Evolutionary conservation across 78 protist species (phyloP), one percentile per base, ranked within the genome.

Genomic region (Guillardia theta): DNA sequence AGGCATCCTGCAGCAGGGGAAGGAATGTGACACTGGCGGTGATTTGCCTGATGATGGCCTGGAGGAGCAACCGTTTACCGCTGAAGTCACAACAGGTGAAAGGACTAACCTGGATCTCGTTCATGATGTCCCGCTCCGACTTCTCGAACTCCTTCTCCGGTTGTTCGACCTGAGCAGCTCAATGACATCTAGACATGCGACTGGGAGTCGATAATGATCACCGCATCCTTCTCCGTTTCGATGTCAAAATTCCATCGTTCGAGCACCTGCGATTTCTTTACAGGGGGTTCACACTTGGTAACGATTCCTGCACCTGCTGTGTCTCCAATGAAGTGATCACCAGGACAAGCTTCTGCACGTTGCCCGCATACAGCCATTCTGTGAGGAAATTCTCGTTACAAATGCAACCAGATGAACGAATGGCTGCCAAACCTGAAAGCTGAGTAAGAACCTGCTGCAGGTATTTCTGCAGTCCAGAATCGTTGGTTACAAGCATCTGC

Each of bases 181-280:
- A n/a, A n/a, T n/a, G 45, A 19, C 58, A 87, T 6, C 37, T 37
- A 21, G 33, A 80, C 22, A 19, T 48, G 19, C 37, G 94, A 37
- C 8, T 4, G 46, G n/a, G n/a, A n/a, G n/a, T n/a, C n/a, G n/a
- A n/a, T n/a, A n/a, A n/a, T n/a, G n/a, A n/a, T 58, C 6, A 58
- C 70, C 27, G 39, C 70, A 24, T 76, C 36, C 87, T 76, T 76
- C 88, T 98, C 99, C 0, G 97, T 87, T 24, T 97, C 97, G 21
- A 99, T 95, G 94, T 99, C 97, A 41, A 99, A 99, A 48, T 78
- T 96, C 99, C 99, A 99, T 5, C 99, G 94, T 92, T 99, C 99
- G 4, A 98, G 88, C 18, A 78, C 90, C n/a, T n/a, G n/a, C n/a
- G n/a, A n/a, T n/a, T n/a, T n/a, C n/a, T n/a, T n/a, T n/a, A n/a